Percentiles rank a stretch among this genome's conserved stretches.
Conservation (phyloP, 129 eudicot species). For the Pseudognaphalium luteoalbum region DNA sequence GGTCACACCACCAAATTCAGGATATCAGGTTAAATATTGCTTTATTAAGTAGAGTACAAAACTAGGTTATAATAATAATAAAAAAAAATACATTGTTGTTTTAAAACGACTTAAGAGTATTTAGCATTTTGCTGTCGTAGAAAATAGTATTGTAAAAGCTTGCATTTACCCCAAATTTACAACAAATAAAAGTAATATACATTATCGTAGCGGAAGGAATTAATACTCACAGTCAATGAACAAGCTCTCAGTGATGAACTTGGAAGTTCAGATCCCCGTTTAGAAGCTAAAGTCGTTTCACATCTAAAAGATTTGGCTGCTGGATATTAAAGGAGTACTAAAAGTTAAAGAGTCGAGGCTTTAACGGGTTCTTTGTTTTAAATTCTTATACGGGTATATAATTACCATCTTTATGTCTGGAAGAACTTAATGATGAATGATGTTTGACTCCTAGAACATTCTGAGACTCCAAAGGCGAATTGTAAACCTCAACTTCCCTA, state of each 20-base stretch:
- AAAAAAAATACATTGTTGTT: constrained; percentile 9
- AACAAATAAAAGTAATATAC: background rate
- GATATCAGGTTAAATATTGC: background rate
- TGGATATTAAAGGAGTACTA: constrained; percentile 30
- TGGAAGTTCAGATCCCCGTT: constrained; percentile 19
- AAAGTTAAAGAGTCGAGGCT: constrained; percentile 13
- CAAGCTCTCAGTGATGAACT: constrained; percentile 42
- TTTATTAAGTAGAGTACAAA: background rate
- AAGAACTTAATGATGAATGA: constrained; percentile 34
- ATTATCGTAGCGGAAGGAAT: background rate
- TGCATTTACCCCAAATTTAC: background rate
- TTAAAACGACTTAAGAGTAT: background rate
- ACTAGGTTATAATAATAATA: background rate
- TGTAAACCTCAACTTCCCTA: constrained; percentile 63
- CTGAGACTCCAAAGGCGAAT: constrained; percentile 37
- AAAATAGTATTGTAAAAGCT: background rate
- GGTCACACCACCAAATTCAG: background rate
- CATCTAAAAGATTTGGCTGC: constrained; percentile 32
- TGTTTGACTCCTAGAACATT: constrained; percentile 28
- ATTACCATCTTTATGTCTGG: constrained; percentile 39
- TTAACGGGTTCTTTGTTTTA: background rate
- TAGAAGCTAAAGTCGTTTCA: constrained; percentile 26
- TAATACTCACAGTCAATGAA: constrained; percentile 56
- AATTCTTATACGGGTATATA: background rate
- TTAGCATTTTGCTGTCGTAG: background rate